phyloP scores from a whole-genome alignment of 2,329 filamentous ascomycete genomes.

The Teratosphaeria gauchensis region DNA sequence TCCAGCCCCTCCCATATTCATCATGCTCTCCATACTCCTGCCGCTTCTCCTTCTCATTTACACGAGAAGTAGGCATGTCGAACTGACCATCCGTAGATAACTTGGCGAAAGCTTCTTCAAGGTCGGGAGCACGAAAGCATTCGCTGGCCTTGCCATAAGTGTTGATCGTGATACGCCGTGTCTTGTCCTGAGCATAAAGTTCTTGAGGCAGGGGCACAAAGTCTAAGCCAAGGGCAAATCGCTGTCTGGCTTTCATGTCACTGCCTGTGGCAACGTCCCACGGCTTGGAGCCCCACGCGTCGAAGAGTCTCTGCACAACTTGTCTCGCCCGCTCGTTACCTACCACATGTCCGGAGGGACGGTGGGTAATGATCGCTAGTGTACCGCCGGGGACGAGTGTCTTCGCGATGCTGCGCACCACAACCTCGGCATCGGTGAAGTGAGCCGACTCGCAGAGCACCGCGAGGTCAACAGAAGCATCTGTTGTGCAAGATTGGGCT shows the following conservation, averaged over 20 bases:
- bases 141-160: conserved; percentile 3
- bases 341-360: too few species aligned
- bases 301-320: too few species aligned
- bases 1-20: conserved; percentile 8
- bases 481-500: too few species aligned
- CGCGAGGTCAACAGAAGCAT: too few species aligned
- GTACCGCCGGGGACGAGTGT: too few species aligned
- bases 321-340: too few species aligned
- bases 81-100: conserved; percentile 2
- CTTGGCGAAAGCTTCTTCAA: background rate
- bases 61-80: conserved; percentile 3
- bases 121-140: conserved; percentile 1
- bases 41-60: conserved; percentile 5
- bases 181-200: conserved; percentile 6
- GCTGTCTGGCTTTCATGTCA: conserved; percentile 1
- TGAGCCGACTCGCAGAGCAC: too few species aligned
- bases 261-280: conserved; percentile 8
- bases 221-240: conserved; percentile 10
- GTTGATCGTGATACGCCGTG: conserved; percentile 10
- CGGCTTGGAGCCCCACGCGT: conserved; percentile 6
- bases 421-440: too few species aligned
- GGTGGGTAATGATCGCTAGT: too few species aligned
- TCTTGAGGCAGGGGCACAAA: conserved; percentile 11
- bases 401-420: too few species aligned
- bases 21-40: conserved; percentile 4